Evolutionary conservation across 495 filamentous ascomycete genomes (phyloP), one percentile per base, ranked within the genome.

Genomic region (Rusavskia elegans): DNA sequence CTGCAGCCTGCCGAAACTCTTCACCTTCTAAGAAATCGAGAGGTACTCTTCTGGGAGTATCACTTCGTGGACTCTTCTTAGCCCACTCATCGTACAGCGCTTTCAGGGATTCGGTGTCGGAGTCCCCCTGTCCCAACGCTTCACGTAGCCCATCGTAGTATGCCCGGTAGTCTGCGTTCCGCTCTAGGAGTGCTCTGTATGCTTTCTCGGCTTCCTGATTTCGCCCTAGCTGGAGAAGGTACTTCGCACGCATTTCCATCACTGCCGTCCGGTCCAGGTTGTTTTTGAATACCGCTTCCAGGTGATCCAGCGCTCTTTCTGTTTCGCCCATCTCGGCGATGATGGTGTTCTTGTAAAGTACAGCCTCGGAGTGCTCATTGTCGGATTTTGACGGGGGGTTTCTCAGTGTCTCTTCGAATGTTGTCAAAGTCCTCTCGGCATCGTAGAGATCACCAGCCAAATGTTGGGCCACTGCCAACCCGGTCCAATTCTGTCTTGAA

Each of bases 321-420:
- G 77, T 71, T 42, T 97, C 80, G 11, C 88, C 87, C 27, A 72
- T 71, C 64, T 96, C 93, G 30, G 87, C 88, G 63, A 99, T 95
- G 54, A 99, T 83, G 19, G 76, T 75, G 64, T 97, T 99, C 69
- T 94, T 96, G 70, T 99, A 99, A 64, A 99, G 72, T 14, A 84
- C 73, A 20, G 92, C 90, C 67, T 99, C 92, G n/a, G 87, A 88
- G 64, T 99, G 86, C 63, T 99, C 92, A 64, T 83, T 76, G 65
- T 99, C 92, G 17, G 77, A 72, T 58, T 83, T 82, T 7, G 80
- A 75, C 13, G 88, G 84, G 1, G 80, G 70, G 11, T 72, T 71
- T 67, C 89, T 92, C 54, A 99, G 58, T 2, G 89, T 95, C 51
- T 92, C 87, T 65, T 99, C 92, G 66, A 85, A 99, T 13, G 85